These are phyloP conservation scores for Poronia punctata DNA, from an alignment of 495 filamentous ascomycete genomes.

Conservation along the genomic window DNA sequence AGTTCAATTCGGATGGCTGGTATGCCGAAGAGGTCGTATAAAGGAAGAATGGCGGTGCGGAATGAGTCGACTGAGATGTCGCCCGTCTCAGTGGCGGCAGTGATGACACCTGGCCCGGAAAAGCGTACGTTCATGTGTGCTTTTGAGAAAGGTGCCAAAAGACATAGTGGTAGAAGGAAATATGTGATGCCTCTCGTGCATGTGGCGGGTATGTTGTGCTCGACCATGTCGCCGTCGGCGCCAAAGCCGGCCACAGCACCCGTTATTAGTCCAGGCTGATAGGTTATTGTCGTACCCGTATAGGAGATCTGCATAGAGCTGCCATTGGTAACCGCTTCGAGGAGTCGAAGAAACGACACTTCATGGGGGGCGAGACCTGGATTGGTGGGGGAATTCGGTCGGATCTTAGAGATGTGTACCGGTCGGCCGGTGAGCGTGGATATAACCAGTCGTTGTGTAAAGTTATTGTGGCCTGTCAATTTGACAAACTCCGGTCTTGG, in stretches of 20 bases:
- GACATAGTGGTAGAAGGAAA: conserved; percentile 80
- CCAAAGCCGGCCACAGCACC: conserved; percentile 63
- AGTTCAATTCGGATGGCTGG: conserved; percentile 74
- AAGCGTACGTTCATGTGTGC: conserved; percentile 80
- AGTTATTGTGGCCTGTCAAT: conserved; percentile 76
- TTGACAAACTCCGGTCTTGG: conserved; percentile 43
- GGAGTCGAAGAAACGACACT: conserved; percentile 88
- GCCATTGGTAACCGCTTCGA: conserved; percentile 94
- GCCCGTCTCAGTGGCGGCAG: conserved; percentile 66
- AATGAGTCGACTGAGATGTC: conserved; percentile 90
- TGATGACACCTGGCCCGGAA: conserved; percentile 88
- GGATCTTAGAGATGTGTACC: conserved; percentile 88
- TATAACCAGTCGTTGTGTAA: conserved; percentile 79
- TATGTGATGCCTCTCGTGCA: conserved; percentile 82
- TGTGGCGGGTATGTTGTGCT: conserved; percentile 66
- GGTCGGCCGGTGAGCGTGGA: conserved; percentile 85
- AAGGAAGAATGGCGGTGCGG: conserved; percentile 83
- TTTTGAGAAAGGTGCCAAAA: conserved; percentile 92
- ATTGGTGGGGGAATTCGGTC: conserved; percentile 70
- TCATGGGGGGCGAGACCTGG: conserved; percentile 89
- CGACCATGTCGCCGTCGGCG: conserved; percentile 63
- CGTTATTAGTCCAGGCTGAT: conserved; percentile 85
- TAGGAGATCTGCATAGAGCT: conserved; percentile 88
- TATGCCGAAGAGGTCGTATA: conserved; percentile 87
- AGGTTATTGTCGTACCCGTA: conserved; percentile 86